phyloP scores from a whole-genome alignment of 2,329 filamentous ascomycete species.

The Cryphonectria japonica region DNA sequence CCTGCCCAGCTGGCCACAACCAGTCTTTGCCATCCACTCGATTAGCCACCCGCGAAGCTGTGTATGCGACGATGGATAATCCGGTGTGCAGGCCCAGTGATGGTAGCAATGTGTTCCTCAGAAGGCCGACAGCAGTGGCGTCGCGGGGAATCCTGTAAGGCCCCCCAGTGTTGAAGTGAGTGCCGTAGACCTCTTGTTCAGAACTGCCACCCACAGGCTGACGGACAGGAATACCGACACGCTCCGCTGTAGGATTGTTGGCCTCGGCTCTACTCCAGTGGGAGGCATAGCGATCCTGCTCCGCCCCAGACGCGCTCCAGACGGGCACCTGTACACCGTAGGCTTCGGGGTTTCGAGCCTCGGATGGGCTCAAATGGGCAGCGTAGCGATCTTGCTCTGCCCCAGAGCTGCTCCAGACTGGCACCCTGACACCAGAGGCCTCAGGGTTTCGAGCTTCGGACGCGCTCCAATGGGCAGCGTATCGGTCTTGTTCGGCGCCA shows the following conservation, averaged over 20 bases:
- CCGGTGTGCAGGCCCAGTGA: slow-evolving; percentile 58
- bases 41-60: slow-evolving; percentile 54
- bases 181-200: slow-evolving; percentile 27
- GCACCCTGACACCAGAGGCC: slow-evolving; percentile 30
- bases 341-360: slow-evolving; percentile 28
- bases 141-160: slow-evolving; percentile 26
- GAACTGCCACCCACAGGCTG: slow-evolving; percentile 13
- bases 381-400: slow-evolving; percentile 29
- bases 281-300: slow-evolving; percentile 31
- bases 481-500: slow-evolving; percentile 27
- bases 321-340: slow-evolving; percentile 30
- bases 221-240: slow-evolving; percentile 24
- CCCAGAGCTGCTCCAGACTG: slow-evolving; percentile 29
- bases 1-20: slow-evolving; percentile 58
- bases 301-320: slow-evolving; percentile 29
- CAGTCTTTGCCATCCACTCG: slow-evolving; percentile 64
- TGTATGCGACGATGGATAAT: slow-evolving; percentile 56
- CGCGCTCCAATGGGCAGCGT: slow-evolving; percentile 23
- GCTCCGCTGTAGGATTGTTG: slow-evolving; percentile 24
- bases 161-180: slow-evolving; percentile 24
- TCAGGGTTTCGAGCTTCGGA: slow-evolving; percentile 27
- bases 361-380: slow-evolving; percentile 23
- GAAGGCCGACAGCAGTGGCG: slow-evolving; percentile 47
- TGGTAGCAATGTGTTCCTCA: slow-evolving; percentile 57
- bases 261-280: slow-evolving; percentile 28